phyloP scores from a whole-genome alignment of 2,329 filamentous ascomycete genomes.

The Calonectria leucothoes region DNA sequence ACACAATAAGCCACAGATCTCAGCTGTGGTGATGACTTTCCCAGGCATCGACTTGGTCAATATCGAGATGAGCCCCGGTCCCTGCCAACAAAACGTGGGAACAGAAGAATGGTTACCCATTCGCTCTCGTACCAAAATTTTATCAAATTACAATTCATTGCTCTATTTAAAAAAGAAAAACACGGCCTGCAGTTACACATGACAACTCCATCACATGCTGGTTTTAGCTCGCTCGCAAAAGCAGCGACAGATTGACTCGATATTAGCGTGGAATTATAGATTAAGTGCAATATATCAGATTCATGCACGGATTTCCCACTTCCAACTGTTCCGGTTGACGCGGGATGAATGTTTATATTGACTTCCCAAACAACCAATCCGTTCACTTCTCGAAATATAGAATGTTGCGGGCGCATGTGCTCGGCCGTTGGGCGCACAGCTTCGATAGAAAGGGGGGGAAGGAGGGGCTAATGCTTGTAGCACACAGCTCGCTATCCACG shows the following conservation, averaged over 20 bases:
- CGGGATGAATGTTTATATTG: not conserved
- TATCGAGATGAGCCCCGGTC: not conserved
- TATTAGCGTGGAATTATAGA: not conserved
- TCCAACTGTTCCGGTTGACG: not conserved
- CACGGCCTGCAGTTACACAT: not conserved
- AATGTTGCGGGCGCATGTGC: not conserved
- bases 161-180: not conserved
- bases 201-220: not conserved
- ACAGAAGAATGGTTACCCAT: not conserved
- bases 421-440: not conserved
- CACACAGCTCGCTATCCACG: not conserved
- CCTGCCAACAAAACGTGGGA: not conserved
- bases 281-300: conserved; percentile 11
- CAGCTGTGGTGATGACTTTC: not conserved
- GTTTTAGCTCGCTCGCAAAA: not conserved
- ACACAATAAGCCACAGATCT: not conserved
- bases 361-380: not conserved
- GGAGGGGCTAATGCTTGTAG: no score
- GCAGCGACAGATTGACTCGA: not conserved
- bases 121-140: not conserved
- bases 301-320: conserved; percentile 6
- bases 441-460: no score
- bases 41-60: not conserved
- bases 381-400: not conserved
- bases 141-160: not conserved